These are phyloP conservation scores for Amanita fuliginea DNA, from an alignment of 768 basidiomycete genomes.

Conservation along the genomic window DNA sequence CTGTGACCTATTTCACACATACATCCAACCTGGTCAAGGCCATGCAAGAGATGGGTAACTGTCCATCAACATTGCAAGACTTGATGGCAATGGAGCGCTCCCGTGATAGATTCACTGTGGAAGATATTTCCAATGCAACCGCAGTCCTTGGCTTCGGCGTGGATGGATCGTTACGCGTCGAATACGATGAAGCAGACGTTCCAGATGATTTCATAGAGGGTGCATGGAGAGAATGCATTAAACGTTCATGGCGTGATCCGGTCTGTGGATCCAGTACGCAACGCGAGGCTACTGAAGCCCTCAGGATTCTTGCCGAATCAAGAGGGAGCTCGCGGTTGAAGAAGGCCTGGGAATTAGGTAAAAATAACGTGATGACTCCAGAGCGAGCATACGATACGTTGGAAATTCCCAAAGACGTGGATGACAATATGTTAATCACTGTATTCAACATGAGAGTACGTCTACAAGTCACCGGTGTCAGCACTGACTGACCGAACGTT, in stretches of 20 bases:
- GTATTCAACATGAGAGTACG: constrained; percentile 62
- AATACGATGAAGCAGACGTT: constrained; percentile 53
- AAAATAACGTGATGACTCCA: constrained; percentile 51
- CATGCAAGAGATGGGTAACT: constrained; percentile 37
- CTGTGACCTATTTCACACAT: constrained; percentile 51
- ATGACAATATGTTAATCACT: constrained; percentile 69
- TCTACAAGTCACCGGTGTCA: not conserved
- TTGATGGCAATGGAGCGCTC: constrained; percentile 51
- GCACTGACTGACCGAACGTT: constrained; percentile 7
- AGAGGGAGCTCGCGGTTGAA: constrained; percentile 40
- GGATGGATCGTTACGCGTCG: constrained; percentile 46
- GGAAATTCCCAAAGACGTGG: constrained; percentile 58
- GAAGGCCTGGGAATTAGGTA: constrained; percentile 41
- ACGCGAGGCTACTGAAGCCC: constrained; percentile 51
- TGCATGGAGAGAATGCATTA: constrained; percentile 57
- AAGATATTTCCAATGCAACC: constrained; percentile 41
- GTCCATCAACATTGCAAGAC: constrained; percentile 39
- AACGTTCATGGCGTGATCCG: constrained; percentile 42
- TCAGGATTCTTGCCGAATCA: constrained; percentile 57
- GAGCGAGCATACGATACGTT: constrained; percentile 62
- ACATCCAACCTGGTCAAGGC: constrained; percentile 39
- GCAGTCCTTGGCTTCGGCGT: constrained; percentile 55
- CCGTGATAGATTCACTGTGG: constrained; percentile 49
- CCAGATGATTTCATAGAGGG: constrained; percentile 59
- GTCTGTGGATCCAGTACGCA: constrained; percentile 35